phyloP scores from a whole-genome alignment of 2,329 filamentous ascomycete species.

The Fusarium paranaense region DNA sequence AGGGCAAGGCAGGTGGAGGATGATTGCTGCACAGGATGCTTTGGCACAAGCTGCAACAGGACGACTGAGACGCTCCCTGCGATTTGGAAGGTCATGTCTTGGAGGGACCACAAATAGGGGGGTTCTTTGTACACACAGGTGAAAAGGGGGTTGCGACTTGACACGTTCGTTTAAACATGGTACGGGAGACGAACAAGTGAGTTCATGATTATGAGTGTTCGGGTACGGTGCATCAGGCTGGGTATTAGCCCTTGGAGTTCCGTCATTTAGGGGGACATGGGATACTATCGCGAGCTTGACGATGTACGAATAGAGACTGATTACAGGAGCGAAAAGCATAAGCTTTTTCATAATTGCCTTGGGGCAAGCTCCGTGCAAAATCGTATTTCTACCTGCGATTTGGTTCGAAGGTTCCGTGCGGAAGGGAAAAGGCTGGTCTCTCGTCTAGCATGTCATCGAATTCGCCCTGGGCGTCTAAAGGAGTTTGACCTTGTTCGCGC shows the following conservation, averaged over 20 bases:
- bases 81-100: slow-evolving; percentile 1
- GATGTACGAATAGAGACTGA: too few species aligned
- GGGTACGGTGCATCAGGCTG: neutral
- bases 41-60: neutral
- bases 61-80: neutral
- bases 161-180: neutral
- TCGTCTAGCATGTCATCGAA: too few species aligned
- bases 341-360: too few species aligned
- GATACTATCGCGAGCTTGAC: too few species aligned
- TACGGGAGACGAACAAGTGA: neutral
- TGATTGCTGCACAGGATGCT: neutral
- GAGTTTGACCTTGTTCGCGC: too few species aligned
- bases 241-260: neutral
- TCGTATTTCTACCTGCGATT: too few species aligned
- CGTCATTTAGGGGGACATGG: neutral
- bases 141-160: neutral
- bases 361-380: too few species aligned
- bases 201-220: too few species aligned
- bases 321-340: too few species aligned
- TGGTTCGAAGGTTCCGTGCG: too few species aligned
- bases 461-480: too few species aligned
- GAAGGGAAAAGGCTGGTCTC: too few species aligned
- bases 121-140: neutral
- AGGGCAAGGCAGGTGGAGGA: neutral
- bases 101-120: neutral